These are phyloP conservation scores for Colletotrichum sp. DNA, from an alignment of 2,329 filamentous ascomycete species.

Conservation along the genomic window DNA sequence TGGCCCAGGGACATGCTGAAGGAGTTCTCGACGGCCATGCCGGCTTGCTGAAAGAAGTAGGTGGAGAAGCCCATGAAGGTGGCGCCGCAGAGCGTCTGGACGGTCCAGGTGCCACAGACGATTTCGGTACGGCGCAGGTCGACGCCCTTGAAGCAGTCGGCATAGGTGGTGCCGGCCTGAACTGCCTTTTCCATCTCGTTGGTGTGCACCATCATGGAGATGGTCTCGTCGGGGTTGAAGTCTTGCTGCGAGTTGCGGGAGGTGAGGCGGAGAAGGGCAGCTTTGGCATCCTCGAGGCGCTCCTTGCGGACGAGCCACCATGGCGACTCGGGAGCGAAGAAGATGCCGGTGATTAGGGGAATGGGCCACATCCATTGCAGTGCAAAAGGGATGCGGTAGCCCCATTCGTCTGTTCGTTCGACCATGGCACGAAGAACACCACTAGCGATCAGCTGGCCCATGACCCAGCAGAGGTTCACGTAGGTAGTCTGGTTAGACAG, in stretches of 20 bases:
- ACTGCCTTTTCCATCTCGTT: conserved; percentile 50
- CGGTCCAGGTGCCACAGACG: conserved; percentile 42
- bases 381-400: conserved; percentile 53
- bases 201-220: conserved; percentile 59
- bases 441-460: conserved; percentile 51
- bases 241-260: conserved; percentile 28
- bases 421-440: conserved; percentile 47
- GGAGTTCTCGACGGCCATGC: conserved; percentile 40
- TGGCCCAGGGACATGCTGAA: conserved; percentile 46
- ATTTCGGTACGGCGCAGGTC: conserved; percentile 53
- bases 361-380: conserved; percentile 56
- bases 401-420: conserved; percentile 41
- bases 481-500: conserved; percentile 41
- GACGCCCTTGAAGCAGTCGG: conserved; percentile 51
- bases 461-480: conserved; percentile 55
- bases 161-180: conserved; percentile 45
- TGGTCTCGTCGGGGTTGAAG: conserved; percentile 45
- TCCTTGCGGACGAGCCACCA: conserved; percentile 54
- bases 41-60: conserved; percentile 50
- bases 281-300: conserved; percentile 42
- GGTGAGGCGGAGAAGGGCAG: conserved; percentile 43
- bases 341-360: conserved; percentile 45
- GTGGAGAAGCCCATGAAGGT: conserved; percentile 38
- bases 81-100: conserved; percentile 44
- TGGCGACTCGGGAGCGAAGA: conserved; percentile 53